phyloP scores from a whole-genome alignment of 2,329 filamentous ascomycete species.

The Taxawa tesnikishii region DNA sequence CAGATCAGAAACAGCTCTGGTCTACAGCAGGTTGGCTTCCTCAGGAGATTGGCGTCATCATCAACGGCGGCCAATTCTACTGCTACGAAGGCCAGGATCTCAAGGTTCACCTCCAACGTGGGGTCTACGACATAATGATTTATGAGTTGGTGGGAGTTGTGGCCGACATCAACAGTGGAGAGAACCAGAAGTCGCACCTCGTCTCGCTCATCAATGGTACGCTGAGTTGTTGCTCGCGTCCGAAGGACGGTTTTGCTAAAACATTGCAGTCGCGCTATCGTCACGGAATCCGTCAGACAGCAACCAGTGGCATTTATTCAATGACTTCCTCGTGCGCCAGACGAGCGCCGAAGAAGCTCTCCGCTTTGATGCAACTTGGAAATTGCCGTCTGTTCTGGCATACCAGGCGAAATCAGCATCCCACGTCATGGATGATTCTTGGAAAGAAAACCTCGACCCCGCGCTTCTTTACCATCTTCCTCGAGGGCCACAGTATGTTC shows the following conservation, averaged over 20 bases:
- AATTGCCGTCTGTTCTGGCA: slow-evolving; percentile 74
- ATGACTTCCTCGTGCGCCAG: slow-evolving; percentile 84
- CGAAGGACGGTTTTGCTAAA: background rate
- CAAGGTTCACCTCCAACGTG: slow-evolving; percentile 64
- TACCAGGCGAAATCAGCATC: slow-evolving; percentile 75
- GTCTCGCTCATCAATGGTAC: slow-evolving; percentile 81
- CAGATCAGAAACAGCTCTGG: slow-evolving; percentile 73
- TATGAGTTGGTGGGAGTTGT: slow-evolving; percentile 89
- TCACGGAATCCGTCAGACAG: slow-evolving; percentile 45
- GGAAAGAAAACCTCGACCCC: slow-evolving; percentile 77
- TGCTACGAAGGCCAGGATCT: slow-evolving; percentile 92
- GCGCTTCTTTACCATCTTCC: slow-evolving; percentile 56
- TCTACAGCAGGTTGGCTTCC: slow-evolving; percentile 82
- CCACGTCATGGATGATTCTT: slow-evolving; percentile 71
- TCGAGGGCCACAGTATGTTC: slow-evolving; percentile 5
- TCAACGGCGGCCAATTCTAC: slow-evolving; percentile 83
- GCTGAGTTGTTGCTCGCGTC: slow-evolving; percentile 8
- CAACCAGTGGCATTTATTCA: slow-evolving; percentile 89
- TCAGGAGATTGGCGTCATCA: slow-evolving; percentile 83
- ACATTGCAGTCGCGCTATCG: slow-evolving; percentile 48
- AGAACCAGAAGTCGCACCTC: slow-evolving; percentile 78
- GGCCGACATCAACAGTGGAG: slow-evolving; percentile 75
- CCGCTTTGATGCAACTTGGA: slow-evolving; percentile 84
- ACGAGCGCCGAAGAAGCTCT: slow-evolving; percentile 74
- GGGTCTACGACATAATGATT: slow-evolving; percentile 68